Percentiles rank a stretch among this genome's conserved stretches.
These are phyloP conservation scores for Verticillium alfalfae DNA, from an alignment of 2,329 filamentous ascomycete species.

Conservation along the genomic window DNA sequence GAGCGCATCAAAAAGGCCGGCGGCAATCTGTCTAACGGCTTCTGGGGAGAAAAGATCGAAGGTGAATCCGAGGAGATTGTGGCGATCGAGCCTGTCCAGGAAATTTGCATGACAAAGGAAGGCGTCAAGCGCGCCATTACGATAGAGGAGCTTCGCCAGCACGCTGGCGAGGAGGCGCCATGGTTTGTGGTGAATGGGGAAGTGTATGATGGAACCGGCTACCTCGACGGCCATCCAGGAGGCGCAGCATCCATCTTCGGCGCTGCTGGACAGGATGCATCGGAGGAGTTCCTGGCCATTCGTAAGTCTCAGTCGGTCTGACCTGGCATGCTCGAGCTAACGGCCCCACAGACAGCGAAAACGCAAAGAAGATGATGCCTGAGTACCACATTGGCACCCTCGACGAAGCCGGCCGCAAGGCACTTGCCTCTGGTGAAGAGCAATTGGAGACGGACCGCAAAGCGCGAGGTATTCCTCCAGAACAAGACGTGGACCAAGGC, in stretches of 20 bases:
- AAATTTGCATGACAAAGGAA: conserved; percentile 74
- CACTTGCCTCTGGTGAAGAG: conserved; percentile 41
- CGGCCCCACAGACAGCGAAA: conserved; percentile 69
- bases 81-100: conserved; percentile 47
- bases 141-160: conserved; percentile 65
- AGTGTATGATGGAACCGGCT: conserved; percentile 80
- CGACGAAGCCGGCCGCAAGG: conserved; percentile 48
- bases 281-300: conserved; percentile 88
- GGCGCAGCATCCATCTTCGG: conserved; percentile 79
- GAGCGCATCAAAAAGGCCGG: conserved; percentile 79
- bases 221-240: conserved; percentile 78
- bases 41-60: conserved; percentile 71
- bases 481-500: conserved; percentile 69
- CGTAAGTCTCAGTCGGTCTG: conserved; percentile 51
- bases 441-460: conserved; percentile 25
- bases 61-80: conserved; percentile 38
- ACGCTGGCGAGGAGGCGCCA: conserved; percentile 59
- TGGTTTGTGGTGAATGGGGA: conserved; percentile 90
- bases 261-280: conserved; percentile 74
- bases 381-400: conserved; percentile 79
- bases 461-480: conserved; percentile 62
- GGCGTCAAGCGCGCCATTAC: conserved; percentile 58
- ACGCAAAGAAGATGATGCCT: conserved; percentile 85
- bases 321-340: conserved; percentile 14
- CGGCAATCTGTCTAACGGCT: conserved; percentile 73